Base-by-base conservation (phyloP, 2,329 filamentous ascomycete species). In the Triangularia verruculosa region DNA sequence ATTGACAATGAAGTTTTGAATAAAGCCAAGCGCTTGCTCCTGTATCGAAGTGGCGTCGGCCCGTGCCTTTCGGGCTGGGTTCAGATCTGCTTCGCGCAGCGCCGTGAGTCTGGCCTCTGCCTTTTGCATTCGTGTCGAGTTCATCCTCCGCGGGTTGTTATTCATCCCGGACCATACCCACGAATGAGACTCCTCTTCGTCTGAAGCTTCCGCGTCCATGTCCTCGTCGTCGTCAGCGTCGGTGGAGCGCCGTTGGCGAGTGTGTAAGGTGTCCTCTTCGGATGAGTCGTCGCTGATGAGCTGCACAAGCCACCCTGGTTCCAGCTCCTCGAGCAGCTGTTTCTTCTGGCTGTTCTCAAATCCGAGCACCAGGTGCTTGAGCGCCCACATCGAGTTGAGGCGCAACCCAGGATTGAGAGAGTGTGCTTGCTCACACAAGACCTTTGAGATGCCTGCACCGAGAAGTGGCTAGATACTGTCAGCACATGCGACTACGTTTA, bases 341-440 rank as follows among this genome's bases (percentile, higher is more conserved):
- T 89, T 89, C 76, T 95, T 96, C 68, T 91, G 80, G 12, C 89
- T 84, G 53, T 89, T 87, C 17, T 84, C 83, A 5, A 90, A 86
- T 22, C 87, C 88, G 67, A 90, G 84, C 2, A 96, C 89, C 57
- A 97, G 83, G 76, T 98, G 92, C 74, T 98, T 98, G 63, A 99
- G 79, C 5, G 93, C 92, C 94, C 95, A 99, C 1, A 99, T 78
- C 22, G 93, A 93, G 70, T 95, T 93, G 25, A 96, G 82, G 24
- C 92, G 87, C 60, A 98, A 80, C 55, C 88, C 86, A n/a, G 90
- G 85, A 71, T 94, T 91, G 55, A 85, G 83, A 0, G 91, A 95
- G 74, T 91, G 91, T 1, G 93, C 92, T 73, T 97, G 91, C 69
- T 91, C 86, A 72, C 93, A 96, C 1, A 98, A 80, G 0, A 90